Percentiles rank a stretch among this genome's conserved stretches.
Evolutionary conservation across 2,329 filamentous ascomycete genomes (phyloP).

Genomic region (Colletotrichum sp.): DNA sequence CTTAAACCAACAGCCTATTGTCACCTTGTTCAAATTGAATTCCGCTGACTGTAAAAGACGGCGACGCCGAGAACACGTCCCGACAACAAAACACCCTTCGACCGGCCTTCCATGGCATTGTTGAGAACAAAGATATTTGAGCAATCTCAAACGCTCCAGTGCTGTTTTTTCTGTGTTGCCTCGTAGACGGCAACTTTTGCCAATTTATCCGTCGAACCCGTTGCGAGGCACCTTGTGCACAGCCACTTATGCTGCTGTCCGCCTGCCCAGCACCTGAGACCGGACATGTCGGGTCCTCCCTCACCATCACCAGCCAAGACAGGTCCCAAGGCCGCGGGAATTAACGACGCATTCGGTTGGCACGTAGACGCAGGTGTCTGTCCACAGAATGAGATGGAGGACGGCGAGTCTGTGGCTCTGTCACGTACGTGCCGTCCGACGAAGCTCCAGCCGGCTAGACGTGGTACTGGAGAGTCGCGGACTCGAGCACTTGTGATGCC

Average conservation of each 20-base stretch:
- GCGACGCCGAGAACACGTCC: neutral
- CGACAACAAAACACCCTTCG: neutral
- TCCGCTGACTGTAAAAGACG: neutral
- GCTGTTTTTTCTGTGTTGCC: neutral
- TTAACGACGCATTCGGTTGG: neutral
- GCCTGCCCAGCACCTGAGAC: conserved; percentile 8
- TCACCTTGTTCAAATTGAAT: neutral
- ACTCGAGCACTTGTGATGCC: neutral
- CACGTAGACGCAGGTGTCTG: neutral
- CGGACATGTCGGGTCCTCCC: conserved; percentile 5
- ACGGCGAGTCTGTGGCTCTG: neutral
- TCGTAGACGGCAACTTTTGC: neutral
- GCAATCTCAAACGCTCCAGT: neutral
- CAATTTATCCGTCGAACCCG: neutral
- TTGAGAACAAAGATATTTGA: neutral
- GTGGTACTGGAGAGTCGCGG: neutral
- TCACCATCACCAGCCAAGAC: conserved; percentile 3
- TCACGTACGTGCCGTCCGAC: neutral
- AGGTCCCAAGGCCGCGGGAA: neutral
- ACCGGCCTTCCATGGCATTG: neutral
- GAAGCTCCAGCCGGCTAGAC: neutral
- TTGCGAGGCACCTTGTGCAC: neutral
- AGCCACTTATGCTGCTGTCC: neutral
- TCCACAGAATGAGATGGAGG: neutral
- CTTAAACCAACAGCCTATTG: neutral